phyloP scores from a whole-genome alignment of 2,329 filamentous ascomycete genomes.

The Moelleriella libera region DNA sequence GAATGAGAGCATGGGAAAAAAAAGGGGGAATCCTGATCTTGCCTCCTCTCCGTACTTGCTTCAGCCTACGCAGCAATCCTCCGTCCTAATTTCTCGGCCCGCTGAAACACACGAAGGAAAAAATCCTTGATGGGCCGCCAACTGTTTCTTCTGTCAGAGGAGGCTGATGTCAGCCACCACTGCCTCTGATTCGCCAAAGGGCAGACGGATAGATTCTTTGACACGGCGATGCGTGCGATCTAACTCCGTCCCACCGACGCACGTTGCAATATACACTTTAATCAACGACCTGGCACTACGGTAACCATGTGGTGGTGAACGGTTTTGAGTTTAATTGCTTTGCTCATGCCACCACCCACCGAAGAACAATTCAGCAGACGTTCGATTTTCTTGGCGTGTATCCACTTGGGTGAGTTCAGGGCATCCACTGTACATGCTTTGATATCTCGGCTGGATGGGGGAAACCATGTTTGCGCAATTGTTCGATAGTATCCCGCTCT shows the following conservation, averaged over 20 bases:
- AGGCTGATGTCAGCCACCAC: neutral
- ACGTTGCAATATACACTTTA: neutral
- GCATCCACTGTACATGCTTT: neutral
- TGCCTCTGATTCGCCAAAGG: neutral
- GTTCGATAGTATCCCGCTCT: too few species aligned
- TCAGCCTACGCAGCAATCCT: neutral
- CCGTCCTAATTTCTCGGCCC: neutral
- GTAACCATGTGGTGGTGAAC: neutral
- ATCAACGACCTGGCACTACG: neutral
- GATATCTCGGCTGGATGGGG: neutral
- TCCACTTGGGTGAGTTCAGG: too few species aligned
- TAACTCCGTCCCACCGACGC: too few species aligned
- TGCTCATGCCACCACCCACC: neutral
- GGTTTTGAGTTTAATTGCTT: neutral
- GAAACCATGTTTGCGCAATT: neutral
- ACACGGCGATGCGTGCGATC: too few species aligned
- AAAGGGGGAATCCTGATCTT: too few species aligned
- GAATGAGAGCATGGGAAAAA: too few species aligned
- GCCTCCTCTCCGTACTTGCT: too few species aligned
- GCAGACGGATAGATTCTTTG: too few species aligned
- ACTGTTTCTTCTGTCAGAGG: neutral
- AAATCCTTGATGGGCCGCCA: too few species aligned
- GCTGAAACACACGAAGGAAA: too few species aligned
- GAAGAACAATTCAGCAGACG: neutral
- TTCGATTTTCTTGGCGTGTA: neutral